Percentiles rank a stretch among this genome's conserved stretches.
Evolutionary conservation across 2,329 filamentous ascomycete species (phyloP).

Genomic region (Xylariaceae sp.): DNA sequence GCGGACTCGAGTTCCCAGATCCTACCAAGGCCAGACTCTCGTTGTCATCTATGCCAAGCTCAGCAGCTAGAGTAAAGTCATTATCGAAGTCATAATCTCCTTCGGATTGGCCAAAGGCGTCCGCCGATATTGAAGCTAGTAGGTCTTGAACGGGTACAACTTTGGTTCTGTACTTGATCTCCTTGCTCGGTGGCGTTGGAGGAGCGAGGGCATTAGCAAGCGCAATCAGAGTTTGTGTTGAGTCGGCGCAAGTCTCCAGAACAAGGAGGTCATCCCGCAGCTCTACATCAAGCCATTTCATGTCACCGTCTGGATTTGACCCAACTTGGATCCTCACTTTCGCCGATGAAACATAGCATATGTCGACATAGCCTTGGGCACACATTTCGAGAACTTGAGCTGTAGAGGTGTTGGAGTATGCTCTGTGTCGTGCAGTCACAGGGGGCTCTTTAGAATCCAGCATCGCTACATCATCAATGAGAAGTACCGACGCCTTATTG

Average conservation of each 20-base stretch:
- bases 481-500: constrained; percentile 74
- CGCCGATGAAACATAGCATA: constrained; percentile 83
- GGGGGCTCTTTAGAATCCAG: constrained; percentile 33
- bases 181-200: constrained; percentile 75
- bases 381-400: constrained; percentile 54
- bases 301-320: constrained; percentile 49
- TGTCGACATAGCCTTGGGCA: constrained; percentile 72
- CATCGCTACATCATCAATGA: constrained; percentile 69
- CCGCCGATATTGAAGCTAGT: constrained; percentile 82
- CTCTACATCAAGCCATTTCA: constrained; percentile 72
- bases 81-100: constrained; percentile 60
- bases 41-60: constrained; percentile 39
- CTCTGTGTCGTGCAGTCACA: constrained; percentile 33
- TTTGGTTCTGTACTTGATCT: constrained; percentile 81
- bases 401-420: constrained; percentile 35
- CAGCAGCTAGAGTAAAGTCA: constrained; percentile 54
- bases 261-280: constrained; percentile 82
- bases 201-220: constrained; percentile 77
- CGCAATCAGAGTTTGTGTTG: constrained; percentile 83
- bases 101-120: constrained; percentile 66
- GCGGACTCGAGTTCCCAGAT: constrained; percentile 29
- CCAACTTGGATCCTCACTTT: constrained; percentile 61
- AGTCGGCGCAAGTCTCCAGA: constrained; percentile 93
- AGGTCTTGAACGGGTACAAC: constrained; percentile 83
- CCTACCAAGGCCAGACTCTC: constrained; percentile 34